Evolutionary conservation across 805 yeast species (phyloP), one percentile per base, ranked within the genome.

Genomic region (Candida lessepsii): DNA sequence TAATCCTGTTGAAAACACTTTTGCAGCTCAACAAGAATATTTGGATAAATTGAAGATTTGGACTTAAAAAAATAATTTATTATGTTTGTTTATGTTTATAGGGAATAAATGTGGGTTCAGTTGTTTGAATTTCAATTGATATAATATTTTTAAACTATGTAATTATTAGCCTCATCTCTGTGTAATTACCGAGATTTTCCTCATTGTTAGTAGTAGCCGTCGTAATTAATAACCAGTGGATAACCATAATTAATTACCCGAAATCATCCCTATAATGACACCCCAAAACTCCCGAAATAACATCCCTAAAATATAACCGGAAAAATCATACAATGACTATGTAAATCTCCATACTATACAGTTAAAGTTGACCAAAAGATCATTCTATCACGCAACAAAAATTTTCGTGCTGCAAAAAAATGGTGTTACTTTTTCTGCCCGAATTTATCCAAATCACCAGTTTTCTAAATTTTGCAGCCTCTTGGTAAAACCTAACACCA

Each of bases 1-100:
- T 36, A 77, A 76, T 50, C 86, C 81, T 30, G 67, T 70, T 36
- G 64, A 61, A 36, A 69, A 79, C 51, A 80, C 83, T 14, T 78
- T 67, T 52, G 71, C 63, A 37, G 60, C 69, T 50, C 84, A 78
- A 63, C 71, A 70, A 49, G 61, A 65, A 44, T 60, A 62, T 52
- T 55, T 71, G 60, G 67, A 61, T 37, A 69, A 68, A 56, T 63
- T 33, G 19, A 37, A 31, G 14, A 18, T 37, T 27, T 41, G 36
- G 28, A 32, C 23, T 30, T 30, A 30, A 25, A n/a, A n/a, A n/a
- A 20, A 13, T 30, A 28, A 28, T 8, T 28, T 28, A 28, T 28
- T 19, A 19, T 20, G 34, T 30, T 30, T 19, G 35, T 21, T 21
- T 31, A 7, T 16, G 27, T 31, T 21, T 21, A 31, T 31, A 31